Conservation (phyloP, 2,329 filamentous ascomycete species). For the Colletotrichum endophyticum region DNA sequence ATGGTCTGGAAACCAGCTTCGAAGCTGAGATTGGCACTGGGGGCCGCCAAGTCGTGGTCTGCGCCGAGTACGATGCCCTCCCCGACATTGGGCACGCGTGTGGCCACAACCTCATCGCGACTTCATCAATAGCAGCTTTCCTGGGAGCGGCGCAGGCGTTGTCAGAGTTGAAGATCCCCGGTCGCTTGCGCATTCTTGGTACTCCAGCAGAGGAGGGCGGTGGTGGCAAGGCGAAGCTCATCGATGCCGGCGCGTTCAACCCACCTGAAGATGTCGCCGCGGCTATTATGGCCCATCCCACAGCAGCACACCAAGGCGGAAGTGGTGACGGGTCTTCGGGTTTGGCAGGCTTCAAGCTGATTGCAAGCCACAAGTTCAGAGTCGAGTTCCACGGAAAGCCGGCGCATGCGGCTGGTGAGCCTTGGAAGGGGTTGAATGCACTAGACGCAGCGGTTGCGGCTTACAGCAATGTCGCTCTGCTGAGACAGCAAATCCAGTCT, state of each 20-base stretch:
- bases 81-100: constrained; percentile 51
- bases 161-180: constrained; percentile 29
- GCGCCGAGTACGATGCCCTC: constrained; percentile 54
- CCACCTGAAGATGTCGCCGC: constrained; percentile 31
- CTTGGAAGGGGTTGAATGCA: constrained; percentile 42
- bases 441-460: constrained; percentile 40
- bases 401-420: constrained; percentile 39
- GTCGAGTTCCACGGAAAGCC: constrained; percentile 36
- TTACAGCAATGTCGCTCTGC: constrained; percentile 38
- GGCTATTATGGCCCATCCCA: constrained; percentile 39
- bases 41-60: constrained; percentile 44
- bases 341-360: constrained; percentile 31
- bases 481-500: constrained; percentile 42
- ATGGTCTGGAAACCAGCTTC: constrained; percentile 58
- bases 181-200: constrained; percentile 44
- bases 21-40: constrained; percentile 47
- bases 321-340: constrained; percentile 19
- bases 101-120: constrained; percentile 51
- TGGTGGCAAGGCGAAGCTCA: constrained; percentile 43
- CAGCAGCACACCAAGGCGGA: constrained; percentile 5
- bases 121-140: constrained; percentile 43
- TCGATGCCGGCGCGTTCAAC: constrained; percentile 35
- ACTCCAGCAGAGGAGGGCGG: constrained; percentile 49
- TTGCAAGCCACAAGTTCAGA: constrained; percentile 35
- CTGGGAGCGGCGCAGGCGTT: constrained; percentile 39